Evolutionary conservation across 495 filamentous ascomycete species (phyloP), one percentile per base, ranked within the genome.

Genomic region (Trichodelitschia bisporula): DNA sequence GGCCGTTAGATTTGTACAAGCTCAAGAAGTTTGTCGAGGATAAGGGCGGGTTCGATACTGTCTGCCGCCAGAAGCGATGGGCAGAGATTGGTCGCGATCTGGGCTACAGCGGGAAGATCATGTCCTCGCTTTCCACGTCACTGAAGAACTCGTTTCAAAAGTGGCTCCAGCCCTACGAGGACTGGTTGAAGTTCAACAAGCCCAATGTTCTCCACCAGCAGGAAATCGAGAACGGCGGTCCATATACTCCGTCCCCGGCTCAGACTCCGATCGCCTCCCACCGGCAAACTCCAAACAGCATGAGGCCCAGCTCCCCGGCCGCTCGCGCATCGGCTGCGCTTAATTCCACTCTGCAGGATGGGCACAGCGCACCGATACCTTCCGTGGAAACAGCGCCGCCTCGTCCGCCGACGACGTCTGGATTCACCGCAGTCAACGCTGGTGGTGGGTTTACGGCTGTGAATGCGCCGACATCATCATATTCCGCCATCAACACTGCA

Each of bases 21-120:
- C 56, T 99, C 31, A 95, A 93, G 50, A 95, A 95, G 50, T 82
- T 86, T 1, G 86, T 99, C 10, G 86, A 95, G 48, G 65, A 69
- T 23, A 66, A 83, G 26, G 86, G 86, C 18, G 86, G 86, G 0
- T 99, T 99, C 41, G 80, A 91, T 23, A 70, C 71, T 37, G 86
- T 99, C 21, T 95, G 89, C 59, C 93, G 90, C 53, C 61, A 69
- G 29, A 99, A 99, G 51, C 95, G 92, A 57, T 99, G 86, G 86
- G 86, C 86, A 0, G 86, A 99, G 49, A 93, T 99, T 37, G 86
- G 86, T 19, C 73, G 86, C 45, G 84, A 93, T 49, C 55, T 99
- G 13, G 86, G 86, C 31, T 99, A 99, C 53, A 93, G 86, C 45
- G 86, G 86, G 45, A 99, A 99, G 54, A 99, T 99, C 40, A 99